Percentiles rank a stretch among this genome's conserved stretches.
Conservation (phyloP, 495 filamentous ascomycete species). For the Amorphotheca resinae region DNA sequence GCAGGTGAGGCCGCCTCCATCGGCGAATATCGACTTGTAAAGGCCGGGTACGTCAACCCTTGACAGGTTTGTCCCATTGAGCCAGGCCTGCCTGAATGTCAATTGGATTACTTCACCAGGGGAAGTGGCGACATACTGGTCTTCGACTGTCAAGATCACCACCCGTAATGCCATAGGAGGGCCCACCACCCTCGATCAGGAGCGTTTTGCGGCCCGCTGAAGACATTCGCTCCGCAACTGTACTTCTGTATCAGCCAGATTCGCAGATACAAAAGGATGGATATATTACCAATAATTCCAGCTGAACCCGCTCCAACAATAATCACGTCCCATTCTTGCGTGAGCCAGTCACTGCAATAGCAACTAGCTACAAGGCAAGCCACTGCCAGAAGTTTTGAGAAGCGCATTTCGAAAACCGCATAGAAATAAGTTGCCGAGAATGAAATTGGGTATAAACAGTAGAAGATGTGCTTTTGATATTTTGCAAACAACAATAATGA, state of each 20-base stretch:
- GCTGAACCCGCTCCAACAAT: slow-evolving; percentile 9
- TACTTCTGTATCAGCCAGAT: neutral
- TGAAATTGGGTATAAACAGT: too few relatives aligned
- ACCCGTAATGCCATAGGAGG: slow-evolving; percentile 25
- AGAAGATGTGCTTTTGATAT: too few relatives aligned
- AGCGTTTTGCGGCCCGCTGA: slow-evolving; percentile 22
- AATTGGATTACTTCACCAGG: neutral
- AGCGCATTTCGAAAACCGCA: too few relatives aligned
- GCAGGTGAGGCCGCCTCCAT: slow-evolving; percentile 25
- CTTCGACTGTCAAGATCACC: slow-evolving; percentile 9
- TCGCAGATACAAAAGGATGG: neutral
- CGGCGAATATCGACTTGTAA: slow-evolving; percentile 37
- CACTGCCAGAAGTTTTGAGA: too few relatives aligned
- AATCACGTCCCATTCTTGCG: slow-evolving; percentile 22
- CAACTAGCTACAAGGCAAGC: too few relatives aligned
- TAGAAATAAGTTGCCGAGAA: too few relatives aligned
- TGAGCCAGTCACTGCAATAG: slow-evolving; percentile 22
- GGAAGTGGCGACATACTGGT: neutral
- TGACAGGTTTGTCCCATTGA: slow-evolving; percentile 42
- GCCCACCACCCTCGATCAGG: slow-evolving; percentile 22
- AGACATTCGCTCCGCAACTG: slow-evolving; percentile 5
- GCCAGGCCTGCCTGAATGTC: slow-evolving; percentile 32
- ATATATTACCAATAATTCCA: slow-evolving; percentile 7
- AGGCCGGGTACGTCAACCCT: slow-evolving; percentile 48
- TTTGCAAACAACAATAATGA: too few relatives aligned